Base-by-base conservation (phyloP, 2,329 filamentous ascomycete genomes). In the Botrytis aclada region DNA sequence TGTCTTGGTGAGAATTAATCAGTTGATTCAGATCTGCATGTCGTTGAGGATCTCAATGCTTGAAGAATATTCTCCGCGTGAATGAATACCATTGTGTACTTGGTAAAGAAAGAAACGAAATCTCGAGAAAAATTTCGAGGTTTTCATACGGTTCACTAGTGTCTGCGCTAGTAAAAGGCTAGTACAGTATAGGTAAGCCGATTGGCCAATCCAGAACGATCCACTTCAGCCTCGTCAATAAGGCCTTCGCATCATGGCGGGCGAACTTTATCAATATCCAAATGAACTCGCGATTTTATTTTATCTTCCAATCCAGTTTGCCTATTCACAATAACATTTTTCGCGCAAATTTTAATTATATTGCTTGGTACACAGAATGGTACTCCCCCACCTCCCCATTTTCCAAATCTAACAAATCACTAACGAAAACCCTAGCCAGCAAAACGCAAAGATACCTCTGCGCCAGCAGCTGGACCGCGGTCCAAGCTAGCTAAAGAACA, bases 401-500 rank as follows among this genome's bases (percentile, higher is more conserved):
- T 10, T 14, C 34, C 25, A 71, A 20, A 41, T 8, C 29, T n/a
- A 56, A 39, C 51, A 1, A 29, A 29, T 29, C 43, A n/a, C 75
- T 73, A 69, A 75, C 58, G 54, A 25, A 14, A 14, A 25, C 18
- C 34, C 7, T 58, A 80, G 79, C 79, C 79, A 74, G 70, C 79
- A 32, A 81, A 80, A 77, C 79, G 80, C 60, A 77, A 78, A 58
- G 78, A 76, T 25, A 72, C 76, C 32, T 74, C 75, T 45, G 72
- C 73, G 29, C 71, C 80, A 12, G 72, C 80, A 63, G 58, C 60
- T n/a, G 62, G 54, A 20, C 79, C 84, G 45, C 92, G 92, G 75
- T 97, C 95, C 74, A 97, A 94, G 82, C 93, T 98, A 78, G 95
- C 95, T 43, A 95, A 95, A 83, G 94, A 97, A 80, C 90, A 98